phyloP scores from a whole-genome alignment of 345 rosid species.

The Eucalyptus microcorys region DNA sequence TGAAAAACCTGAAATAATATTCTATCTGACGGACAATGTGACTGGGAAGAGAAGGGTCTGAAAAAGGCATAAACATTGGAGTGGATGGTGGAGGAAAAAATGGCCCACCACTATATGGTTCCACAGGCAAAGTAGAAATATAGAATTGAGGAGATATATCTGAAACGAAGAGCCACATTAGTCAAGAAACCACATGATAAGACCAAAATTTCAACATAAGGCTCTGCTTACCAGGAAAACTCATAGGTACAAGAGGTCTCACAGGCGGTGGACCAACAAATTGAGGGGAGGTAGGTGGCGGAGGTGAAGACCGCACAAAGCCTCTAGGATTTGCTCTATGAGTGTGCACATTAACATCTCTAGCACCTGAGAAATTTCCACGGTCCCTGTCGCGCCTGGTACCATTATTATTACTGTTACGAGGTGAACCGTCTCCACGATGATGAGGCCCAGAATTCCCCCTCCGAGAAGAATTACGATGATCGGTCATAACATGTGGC shows the following conservation, averaged over 20 bases:
- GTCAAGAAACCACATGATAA: neutral
- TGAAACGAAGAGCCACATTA: constrained; percentile 2
- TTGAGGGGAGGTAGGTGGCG: constrained; percentile 4
- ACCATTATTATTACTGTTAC: constrained; percentile 13
- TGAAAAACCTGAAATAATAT: constrained; percentile 53
- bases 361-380: constrained; percentile 24
- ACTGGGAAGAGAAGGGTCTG: constrained; percentile 14
- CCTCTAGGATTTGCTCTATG: constrained; percentile 40
- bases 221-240: neutral
- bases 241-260: constrained; percentile 12
- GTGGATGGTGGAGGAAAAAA: constrained; percentile 15
- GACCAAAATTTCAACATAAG: neutral
- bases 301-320: constrained; percentile 32
- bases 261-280: constrained; percentile 21
- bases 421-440: constrained; percentile 34
- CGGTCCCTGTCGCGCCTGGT: constrained; percentile 39
- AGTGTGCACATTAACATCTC: constrained; percentile 32
- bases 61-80: constrained; percentile 14
- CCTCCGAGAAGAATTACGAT: constrained; percentile 28
- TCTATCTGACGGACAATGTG: constrained; percentile 40
- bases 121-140: constrained; percentile 20
- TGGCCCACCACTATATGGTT: constrained; percentile 23
- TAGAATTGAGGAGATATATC: constrained; percentile 13
- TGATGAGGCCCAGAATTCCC: constrained; percentile 32
- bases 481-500: constrained; percentile 16